These are phyloP conservation scores for Fagus sylvatica DNA, from an alignment of 306 rosid genomes.

Conservation along the genomic window DNA sequence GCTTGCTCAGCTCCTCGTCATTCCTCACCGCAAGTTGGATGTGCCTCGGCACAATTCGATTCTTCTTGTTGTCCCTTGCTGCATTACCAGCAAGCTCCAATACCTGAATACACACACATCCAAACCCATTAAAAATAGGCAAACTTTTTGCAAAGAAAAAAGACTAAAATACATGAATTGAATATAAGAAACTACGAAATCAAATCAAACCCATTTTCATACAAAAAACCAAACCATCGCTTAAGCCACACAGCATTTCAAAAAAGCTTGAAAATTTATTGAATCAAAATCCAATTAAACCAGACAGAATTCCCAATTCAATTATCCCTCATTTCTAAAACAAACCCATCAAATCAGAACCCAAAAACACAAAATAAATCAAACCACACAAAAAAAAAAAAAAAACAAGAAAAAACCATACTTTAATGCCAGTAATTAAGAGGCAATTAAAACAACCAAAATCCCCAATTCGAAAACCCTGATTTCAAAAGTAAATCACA, in stretches of 20 bases:
- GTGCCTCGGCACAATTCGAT: constrained; percentile 83
- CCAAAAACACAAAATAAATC: background rate
- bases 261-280: too few relatives aligned
- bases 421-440: too few relatives aligned
- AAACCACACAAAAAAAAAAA: too few relatives aligned
- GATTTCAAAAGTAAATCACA: too few relatives aligned
- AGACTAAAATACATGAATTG: background rate
- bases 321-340: background rate
- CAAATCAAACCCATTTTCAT: background rate
- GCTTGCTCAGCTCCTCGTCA: constrained; percentile 83
- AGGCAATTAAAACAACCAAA: too few relatives aligned
- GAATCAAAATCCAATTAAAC: background rate
- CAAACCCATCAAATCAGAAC: background rate
- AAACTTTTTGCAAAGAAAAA: background rate
- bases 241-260: background rate
- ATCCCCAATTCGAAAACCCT: too few relatives aligned
- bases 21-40: constrained; percentile 86
- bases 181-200: background rate
- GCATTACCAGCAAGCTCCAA: constrained; percentile 87
- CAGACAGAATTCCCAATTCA: background rate
- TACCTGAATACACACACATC: constrained; percentile 36
- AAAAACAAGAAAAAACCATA: too few relatives aligned
- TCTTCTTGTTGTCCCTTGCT: constrained; percentile 92
- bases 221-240: background rate
- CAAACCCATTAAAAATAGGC: too few relatives aligned